phyloP scores from a whole-genome alignment of 352 stramenopile genomes.

The Phytophthora vignae region DNA sequence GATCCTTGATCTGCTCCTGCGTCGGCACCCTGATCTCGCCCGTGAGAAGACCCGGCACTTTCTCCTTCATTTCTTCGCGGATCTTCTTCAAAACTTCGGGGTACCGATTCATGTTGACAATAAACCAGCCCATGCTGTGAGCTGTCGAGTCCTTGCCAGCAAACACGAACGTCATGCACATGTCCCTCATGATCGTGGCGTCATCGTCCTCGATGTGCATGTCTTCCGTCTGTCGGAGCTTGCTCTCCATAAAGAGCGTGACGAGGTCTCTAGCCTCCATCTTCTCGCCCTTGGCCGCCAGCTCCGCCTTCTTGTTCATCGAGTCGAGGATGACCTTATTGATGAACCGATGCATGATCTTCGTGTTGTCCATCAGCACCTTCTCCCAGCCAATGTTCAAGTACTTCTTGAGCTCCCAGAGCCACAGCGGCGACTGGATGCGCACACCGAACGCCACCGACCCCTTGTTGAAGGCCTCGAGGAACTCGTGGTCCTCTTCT shows the following conservation, averaged over 20 bases:
- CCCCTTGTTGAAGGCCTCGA: constrained; percentile 43
- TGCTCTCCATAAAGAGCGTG: constrained; percentile 42
- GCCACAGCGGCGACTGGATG: constrained; percentile 33
- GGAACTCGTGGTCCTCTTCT: constrained; percentile 46
- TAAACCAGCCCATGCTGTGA: constrained; percentile 60
- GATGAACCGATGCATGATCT: constrained; percentile 47
- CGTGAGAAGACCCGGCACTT: constrained; percentile 29
- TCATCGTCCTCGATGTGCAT: constrained; percentile 27
- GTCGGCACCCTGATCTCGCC: constrained; percentile 30
- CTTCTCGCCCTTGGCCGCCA: constrained; percentile 52
- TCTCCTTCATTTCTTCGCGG: constrained; percentile 48
- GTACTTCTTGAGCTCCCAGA: constrained; percentile 41
- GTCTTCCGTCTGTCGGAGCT: constrained; percentile 27
- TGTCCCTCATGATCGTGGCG: constrained; percentile 55
- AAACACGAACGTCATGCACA: constrained; percentile 75
- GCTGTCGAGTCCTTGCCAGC: constrained; percentile 74
- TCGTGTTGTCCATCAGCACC: constrained; percentile 39
- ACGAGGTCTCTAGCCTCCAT: constrained; percentile 49
- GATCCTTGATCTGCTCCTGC: constrained; percentile 42
- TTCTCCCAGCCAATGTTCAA: constrained; percentile 45
- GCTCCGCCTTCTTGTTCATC: constrained; percentile 41
- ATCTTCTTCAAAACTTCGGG: constrained; percentile 55
- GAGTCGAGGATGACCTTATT: constrained; percentile 50
- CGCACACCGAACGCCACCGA: constrained; percentile 35
- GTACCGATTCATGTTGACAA: constrained; percentile 63